Conservation (phyloP, 352 stramenopile species). For the Phytophthora litchii region DNA sequence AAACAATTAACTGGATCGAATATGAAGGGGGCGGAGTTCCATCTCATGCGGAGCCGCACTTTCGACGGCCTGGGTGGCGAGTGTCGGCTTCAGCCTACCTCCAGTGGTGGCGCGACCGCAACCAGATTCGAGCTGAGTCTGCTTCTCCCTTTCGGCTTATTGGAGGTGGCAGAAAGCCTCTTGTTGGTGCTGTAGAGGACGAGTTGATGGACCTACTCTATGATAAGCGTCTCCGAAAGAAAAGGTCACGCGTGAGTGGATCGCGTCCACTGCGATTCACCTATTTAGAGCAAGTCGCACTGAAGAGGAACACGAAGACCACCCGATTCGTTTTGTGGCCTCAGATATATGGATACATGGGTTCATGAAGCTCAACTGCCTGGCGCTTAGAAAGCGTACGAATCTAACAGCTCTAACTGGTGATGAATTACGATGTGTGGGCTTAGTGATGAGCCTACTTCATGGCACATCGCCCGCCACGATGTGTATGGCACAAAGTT, state of each 20-base stretch:
- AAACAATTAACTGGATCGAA: too few species aligned
- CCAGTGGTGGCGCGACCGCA: not conserved
- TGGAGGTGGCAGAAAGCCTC: not conserved
- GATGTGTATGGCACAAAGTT: too few species aligned
- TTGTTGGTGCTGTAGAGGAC: not conserved
- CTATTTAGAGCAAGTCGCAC: not conserved
- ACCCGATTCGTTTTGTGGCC: conserved; percentile 1
- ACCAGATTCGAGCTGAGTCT: not conserved
- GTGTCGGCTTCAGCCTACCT: not conserved
- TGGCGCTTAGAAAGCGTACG: not conserved
- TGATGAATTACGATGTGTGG: too few species aligned
- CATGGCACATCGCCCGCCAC: too few species aligned
- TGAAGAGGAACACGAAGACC: conserved; percentile 1
- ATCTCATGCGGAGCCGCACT: too few species aligned
- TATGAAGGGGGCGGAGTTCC: too few species aligned
- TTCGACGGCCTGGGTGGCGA: not conserved
- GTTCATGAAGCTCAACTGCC: conserved; percentile 1
- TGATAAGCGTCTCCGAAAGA: not conserved
- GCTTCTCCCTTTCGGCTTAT: not conserved
- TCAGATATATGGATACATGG: not conserved
- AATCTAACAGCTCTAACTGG: too few species aligned
- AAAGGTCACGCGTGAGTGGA: not conserved
- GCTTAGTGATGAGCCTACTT: too few species aligned
- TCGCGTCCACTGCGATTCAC: not conserved
- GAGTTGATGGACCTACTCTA: not conserved